phyloP scores from a whole-genome alignment of 1,284 basidiomycete species.

The Kwoniella shivajii region DNA sequence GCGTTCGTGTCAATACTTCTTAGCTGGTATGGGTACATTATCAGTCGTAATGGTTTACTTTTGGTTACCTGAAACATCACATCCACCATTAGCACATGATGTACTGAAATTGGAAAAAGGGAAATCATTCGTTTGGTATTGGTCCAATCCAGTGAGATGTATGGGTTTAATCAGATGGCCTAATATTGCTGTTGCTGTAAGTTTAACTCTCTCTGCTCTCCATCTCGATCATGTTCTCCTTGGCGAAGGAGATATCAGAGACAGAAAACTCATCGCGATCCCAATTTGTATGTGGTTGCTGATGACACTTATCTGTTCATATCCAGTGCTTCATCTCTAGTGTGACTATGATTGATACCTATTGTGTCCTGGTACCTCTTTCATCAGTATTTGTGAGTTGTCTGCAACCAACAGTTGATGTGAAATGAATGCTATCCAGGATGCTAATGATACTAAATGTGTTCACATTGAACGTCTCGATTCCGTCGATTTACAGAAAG shows the following conservation, averaged over 20 bases:
- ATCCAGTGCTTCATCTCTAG: slow-evolving; percentile 34
- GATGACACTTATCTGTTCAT: neutral
- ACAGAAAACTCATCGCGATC: neutral
- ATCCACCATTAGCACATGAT: slow-evolving; percentile 56
- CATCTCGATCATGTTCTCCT: neutral
- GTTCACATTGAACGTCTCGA: slow-evolving; percentile 5
- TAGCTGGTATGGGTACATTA: slow-evolving; percentile 57
- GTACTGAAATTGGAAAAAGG: slow-evolving; percentile 32
- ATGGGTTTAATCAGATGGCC: slow-evolving; percentile 63
- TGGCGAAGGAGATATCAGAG: neutral
- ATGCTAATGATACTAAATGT: neutral
- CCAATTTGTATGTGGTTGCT: neutral
- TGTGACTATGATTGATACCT: slow-evolving; percentile 41
- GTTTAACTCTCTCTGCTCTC: slow-evolving; percentile 33
- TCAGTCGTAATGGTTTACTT: slow-evolving; percentile 58
- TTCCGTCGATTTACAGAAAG: slow-evolving; percentile 57
- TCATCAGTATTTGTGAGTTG: slow-evolving; percentile 28
- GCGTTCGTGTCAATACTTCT: slow-evolving; percentile 65
- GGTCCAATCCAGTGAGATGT: slow-evolving; percentile 65
- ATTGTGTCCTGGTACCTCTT: slow-evolving; percentile 28
- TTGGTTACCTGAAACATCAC: slow-evolving; percentile 71
- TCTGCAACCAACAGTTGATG: too few species aligned
- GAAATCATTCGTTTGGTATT: slow-evolving; percentile 55
- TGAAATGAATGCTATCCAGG: too few species aligned
- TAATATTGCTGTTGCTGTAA: slow-evolving; percentile 62